Conservation (phyloP, 83 land plant genomes). For the Picea abies region DNA sequence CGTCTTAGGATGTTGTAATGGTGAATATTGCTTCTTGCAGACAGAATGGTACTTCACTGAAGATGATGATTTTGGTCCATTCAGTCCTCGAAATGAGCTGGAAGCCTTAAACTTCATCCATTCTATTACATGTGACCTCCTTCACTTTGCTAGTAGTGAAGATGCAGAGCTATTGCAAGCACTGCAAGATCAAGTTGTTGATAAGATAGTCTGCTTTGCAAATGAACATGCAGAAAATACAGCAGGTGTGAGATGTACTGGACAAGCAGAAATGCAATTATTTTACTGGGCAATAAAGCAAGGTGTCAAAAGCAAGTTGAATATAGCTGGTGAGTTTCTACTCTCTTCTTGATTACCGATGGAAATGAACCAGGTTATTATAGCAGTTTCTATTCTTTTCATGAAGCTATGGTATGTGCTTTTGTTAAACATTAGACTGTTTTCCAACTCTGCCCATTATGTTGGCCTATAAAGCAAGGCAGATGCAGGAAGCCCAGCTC, state of each 20-base stretch:
- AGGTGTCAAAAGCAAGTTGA: slow-evolving; percentile 50
- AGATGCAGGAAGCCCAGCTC: no score
- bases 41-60: slow-evolving; percentile 52
- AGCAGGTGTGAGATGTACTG: slow-evolving; percentile 11
- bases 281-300: slow-evolving; percentile 55
- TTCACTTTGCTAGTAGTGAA: not conserved
- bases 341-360: not conserved
- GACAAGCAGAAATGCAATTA: slow-evolving; percentile 36
- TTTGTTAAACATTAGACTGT: not conserved
- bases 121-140: slow-evolving; percentile 15
- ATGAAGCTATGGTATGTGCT: not conserved
- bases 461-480: no score
- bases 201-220: slow-evolving; percentile 29
- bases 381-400: not conserved
- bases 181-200: slow-evolving; percentile 19
- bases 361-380: not conserved
- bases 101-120: slow-evolving; percentile 45
- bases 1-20: not conserved
- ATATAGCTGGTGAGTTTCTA: slow-evolving; percentile 53
- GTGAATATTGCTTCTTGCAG: slow-evolving; percentile 28
- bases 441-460: no score
- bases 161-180: slow-evolving; percentile 20
- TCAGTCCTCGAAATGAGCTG: slow-evolving; percentile 61
- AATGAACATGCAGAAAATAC: slow-evolving; percentile 12
- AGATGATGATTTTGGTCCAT: slow-evolving; percentile 30